Percentiles rank a stretch among this genome's conserved stretches.
These are phyloP conservation scores for Metschnikowia cubensis DNA, from an alignment of 805 yeast species.

Conservation along the genomic window DNA sequence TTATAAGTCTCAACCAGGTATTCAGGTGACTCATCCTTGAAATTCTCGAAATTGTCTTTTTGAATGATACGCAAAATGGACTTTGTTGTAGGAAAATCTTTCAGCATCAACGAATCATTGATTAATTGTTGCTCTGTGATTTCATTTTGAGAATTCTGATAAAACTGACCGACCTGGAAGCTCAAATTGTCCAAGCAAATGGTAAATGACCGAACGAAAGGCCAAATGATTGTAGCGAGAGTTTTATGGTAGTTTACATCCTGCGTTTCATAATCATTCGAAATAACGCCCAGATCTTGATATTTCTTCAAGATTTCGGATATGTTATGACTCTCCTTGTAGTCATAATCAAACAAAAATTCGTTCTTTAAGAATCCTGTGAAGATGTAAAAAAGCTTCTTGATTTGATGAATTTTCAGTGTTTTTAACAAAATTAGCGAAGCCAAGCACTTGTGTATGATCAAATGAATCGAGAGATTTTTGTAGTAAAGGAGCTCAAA, in stretches of 20 bases:
- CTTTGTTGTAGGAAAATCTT: constrained; percentile 19
- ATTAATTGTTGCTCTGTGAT: constrained; percentile 24
- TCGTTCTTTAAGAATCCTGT: constrained; percentile 40
- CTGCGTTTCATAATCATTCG: constrained; percentile 17
- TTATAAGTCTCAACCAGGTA: constrained; percentile 33
- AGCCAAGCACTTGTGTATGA: constrained; percentile 48
- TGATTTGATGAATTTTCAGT: constrained; percentile 17
- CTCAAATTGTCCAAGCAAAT: constrained; percentile 25
- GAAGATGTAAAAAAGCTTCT: constrained; percentile 29
- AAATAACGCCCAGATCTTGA: constrained; percentile 16
- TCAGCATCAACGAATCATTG: constrained; percentile 20
- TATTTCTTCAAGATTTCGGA: constrained; percentile 23
- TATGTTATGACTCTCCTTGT: constrained; percentile 27
- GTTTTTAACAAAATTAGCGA: constrained; percentile 41
- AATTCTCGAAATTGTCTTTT: constrained; percentile 14
- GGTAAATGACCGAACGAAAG: constrained; percentile 33
- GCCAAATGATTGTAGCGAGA: constrained; percentile 29
- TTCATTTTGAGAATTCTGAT: constrained; percentile 6
- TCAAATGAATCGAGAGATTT: constrained; percentile 52
- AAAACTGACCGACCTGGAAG: constrained; percentile 8
- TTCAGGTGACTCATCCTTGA: constrained; percentile 13
- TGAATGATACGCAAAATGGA: constrained; percentile 15
- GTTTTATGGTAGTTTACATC: constrained; percentile 23
- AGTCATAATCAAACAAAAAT: constrained; percentile 40
- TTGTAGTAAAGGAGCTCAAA: constrained; percentile 57